Percentiles rank a stretch among this genome's conserved stretches.
Conservation (phyloP, 169 alveolate genomes). For the Perkinsus marinus region DNA sequence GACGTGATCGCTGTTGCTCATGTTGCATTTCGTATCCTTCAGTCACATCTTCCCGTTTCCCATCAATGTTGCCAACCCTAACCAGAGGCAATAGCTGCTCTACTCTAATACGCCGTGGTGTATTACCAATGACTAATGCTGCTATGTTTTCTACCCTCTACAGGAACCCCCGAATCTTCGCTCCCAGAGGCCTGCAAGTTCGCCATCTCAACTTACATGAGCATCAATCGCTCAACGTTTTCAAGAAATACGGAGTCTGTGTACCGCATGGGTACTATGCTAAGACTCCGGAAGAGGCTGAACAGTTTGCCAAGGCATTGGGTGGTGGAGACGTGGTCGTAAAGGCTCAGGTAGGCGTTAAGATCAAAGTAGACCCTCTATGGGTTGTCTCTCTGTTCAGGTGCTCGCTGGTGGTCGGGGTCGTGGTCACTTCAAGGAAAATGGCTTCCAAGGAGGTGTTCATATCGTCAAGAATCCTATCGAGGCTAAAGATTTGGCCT, state of each 20-base stretch:
- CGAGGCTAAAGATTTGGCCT: slow-evolving; percentile 52
- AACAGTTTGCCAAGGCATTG: too few relatives aligned
- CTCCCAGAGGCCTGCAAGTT: too few relatives aligned
- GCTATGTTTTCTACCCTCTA: background rate
- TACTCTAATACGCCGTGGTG: background rate
- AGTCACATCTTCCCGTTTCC: background rate
- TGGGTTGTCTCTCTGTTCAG: too few relatives aligned
- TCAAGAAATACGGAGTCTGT: slow-evolving; percentile 18
- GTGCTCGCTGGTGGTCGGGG: slow-evolving; percentile 84
- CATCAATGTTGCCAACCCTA: background rate
- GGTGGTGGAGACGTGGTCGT: too few relatives aligned
- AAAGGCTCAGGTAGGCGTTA: too few relatives aligned
- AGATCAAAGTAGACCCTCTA: too few relatives aligned
- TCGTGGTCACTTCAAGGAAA: slow-evolving; percentile 61
- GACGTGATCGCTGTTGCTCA: too few relatives aligned
- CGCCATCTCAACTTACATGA: slow-evolving; percentile 30
- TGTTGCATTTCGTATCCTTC: background rate
- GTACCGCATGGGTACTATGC: slow-evolving; percentile 20
- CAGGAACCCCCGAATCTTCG: background rate
- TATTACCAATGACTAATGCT: background rate
- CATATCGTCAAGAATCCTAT: slow-evolving; percentile 53
- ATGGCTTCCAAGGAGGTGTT: slow-evolving; percentile 66
- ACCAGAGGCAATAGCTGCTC: background rate
- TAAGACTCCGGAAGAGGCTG: background rate
- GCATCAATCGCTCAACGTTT: slow-evolving; percentile 20